Conservation (phyloP, 176 grass and related monocot species). For the Avena sativa region DNA sequence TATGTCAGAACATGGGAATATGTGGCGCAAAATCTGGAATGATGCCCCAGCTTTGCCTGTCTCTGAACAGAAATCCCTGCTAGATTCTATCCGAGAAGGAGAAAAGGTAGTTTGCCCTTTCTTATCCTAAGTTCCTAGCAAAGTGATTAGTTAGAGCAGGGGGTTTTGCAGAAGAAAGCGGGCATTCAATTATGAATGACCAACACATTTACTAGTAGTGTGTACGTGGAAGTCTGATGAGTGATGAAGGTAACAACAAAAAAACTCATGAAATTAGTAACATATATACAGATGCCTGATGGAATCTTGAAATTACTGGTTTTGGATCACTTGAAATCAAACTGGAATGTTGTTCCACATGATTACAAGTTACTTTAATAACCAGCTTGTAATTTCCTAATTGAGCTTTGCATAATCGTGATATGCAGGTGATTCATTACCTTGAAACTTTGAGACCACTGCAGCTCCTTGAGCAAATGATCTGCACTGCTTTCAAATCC, state of each 20-base stretch:
- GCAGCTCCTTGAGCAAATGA: conserved; percentile 94
- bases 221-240: background rate
- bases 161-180: background rate
- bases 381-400: background rate
- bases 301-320: background rate
- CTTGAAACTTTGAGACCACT: conserved; percentile 94
- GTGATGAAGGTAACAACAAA: background rate
- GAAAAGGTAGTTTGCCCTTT: conserved; percentile 74
- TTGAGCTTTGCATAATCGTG: conserved; percentile 28
- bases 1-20: conserved; percentile 91
- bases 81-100: conserved; percentile 90
- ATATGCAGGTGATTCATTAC: conserved; percentile 85
- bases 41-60: conserved; percentile 78
- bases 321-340: conserved; percentile 17
- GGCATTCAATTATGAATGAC: conserved; percentile 5
- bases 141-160: conserved; percentile 18
- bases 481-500: conserved; percentile 88
- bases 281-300: conserved; percentile 20
- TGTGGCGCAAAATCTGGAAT: conserved; percentile 98
- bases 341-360: background rate
- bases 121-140: background rate
- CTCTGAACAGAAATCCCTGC: conserved; percentile 81
- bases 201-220: background rate
- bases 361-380: conserved; percentile 1
- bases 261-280: background rate